A percentile compares a stretch with the other conserved stretches of the same genome.
phyloP scores from a whole-genome alignment of 305 asterid genomes.

The Rubia tinctorum region DNA sequence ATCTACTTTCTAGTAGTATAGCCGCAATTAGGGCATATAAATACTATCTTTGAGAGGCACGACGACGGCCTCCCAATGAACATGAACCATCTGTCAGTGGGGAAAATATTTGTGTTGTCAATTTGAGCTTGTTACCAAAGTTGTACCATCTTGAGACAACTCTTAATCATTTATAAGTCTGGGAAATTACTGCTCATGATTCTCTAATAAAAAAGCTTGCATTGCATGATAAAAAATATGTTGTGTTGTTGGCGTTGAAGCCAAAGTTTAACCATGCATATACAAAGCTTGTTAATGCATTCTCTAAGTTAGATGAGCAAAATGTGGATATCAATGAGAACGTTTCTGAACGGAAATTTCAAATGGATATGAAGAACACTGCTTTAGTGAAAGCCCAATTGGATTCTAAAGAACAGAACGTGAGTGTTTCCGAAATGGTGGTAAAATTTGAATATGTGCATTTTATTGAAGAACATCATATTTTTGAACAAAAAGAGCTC shows the following conservation, averaged over 20 bases:
- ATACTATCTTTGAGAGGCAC: too few relatives aligned
- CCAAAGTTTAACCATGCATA: constrained; percentile 50
- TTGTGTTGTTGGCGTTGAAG: constrained; percentile 45
- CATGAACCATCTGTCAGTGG: too few relatives aligned
- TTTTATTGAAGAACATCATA: constrained; percentile 38
- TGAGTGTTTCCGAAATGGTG: constrained; percentile 40
- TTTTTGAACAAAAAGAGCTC: constrained; percentile 44
- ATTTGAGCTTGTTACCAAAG: too few relatives aligned
- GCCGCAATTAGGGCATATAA: too few relatives aligned
- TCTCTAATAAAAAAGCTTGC: constrained; percentile 13
- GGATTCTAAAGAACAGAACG: constrained; percentile 56
- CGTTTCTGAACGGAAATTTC: not conserved
- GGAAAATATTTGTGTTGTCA: too few relatives aligned
- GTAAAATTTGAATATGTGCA: constrained; percentile 33
- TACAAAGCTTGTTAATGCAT: constrained; percentile 26
- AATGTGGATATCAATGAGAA: constrained; percentile 27
- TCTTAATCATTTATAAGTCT: too few relatives aligned
- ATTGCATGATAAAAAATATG: constrained; percentile 43
- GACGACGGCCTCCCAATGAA: too few relatives aligned
- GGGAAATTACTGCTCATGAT: constrained; percentile 9
- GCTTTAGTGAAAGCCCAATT: constrained; percentile 41
- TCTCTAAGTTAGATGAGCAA: constrained; percentile 28
- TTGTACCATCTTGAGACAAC: too few relatives aligned
- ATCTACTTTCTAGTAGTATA: too few relatives aligned
- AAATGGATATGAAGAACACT: constrained; percentile 44